A percentile compares a stretch with the other conserved stretches of the same genome.
These are phyloP conservation scores for Microascus cirrosus DNA, from an alignment of 2,329 filamentous ascomycete genomes.

Conservation along the genomic window DNA sequence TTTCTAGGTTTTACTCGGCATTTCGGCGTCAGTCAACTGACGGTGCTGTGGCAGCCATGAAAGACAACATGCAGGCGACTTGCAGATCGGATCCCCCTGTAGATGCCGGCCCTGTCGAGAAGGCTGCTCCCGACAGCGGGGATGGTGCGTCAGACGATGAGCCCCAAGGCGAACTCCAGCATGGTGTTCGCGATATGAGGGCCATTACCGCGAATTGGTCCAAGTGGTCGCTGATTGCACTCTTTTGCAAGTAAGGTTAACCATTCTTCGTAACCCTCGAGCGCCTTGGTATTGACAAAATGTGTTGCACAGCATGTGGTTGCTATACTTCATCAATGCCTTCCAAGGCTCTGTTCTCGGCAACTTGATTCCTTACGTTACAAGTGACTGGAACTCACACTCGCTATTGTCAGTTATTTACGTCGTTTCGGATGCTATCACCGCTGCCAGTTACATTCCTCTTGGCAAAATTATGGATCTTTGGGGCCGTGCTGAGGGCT, in stretches of 20 bases:
- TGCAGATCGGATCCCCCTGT: too few species aligned
- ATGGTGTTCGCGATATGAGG: constrained; percentile 37
- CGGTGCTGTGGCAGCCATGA: too few species aligned
- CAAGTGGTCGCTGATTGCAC: constrained; percentile 23
- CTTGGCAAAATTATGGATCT: constrained; percentile 55
- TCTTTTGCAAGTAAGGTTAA: constrained; percentile 13
- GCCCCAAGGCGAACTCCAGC: constrained; percentile 23
- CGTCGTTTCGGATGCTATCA: constrained; percentile 41
- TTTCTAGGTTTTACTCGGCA: too few species aligned
- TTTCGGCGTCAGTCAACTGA: too few species aligned
- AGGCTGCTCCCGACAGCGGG: too few species aligned
- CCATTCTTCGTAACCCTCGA: too few species aligned
- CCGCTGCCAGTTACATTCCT: constrained; percentile 50
- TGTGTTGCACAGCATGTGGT: constrained; percentile 25
- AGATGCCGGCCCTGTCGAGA: too few species aligned
- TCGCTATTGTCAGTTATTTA: constrained; percentile 40
- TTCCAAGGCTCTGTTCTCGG: constrained; percentile 29
- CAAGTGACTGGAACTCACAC: constrained; percentile 38
- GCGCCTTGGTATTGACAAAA: constrained; percentile 6
- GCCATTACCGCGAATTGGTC: constrained; percentile 34
- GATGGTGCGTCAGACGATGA: background rate
- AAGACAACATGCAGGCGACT: too few species aligned
- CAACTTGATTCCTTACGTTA: constrained; percentile 32
- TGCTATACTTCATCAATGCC: constrained; percentile 39
- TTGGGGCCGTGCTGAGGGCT: constrained; percentile 52